phyloP scores from a whole-genome alignment of 2,329 filamentous ascomycete genomes.

The Colletotrichum echinochloae region DNA sequence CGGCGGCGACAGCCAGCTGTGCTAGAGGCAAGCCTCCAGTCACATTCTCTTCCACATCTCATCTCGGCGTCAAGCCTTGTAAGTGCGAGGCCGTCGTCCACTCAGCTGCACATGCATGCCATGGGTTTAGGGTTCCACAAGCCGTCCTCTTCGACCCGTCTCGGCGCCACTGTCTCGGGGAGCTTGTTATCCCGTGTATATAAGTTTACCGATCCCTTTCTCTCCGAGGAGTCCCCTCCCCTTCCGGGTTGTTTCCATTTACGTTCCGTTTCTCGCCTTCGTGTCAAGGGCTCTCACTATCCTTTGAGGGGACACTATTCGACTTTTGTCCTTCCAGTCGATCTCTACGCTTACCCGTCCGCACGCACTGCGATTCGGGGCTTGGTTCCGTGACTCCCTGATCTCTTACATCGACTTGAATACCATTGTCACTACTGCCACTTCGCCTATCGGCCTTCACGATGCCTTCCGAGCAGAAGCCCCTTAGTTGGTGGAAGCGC shows the following conservation, averaged over 20 bases:
- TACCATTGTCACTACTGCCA: background rate
- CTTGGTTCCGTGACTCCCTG: conserved; percentile 12
- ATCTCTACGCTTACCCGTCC: conserved; percentile 24
- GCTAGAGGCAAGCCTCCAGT: conserved; percentile 30
- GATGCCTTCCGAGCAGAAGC: conserved; percentile 41
- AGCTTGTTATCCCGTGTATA: conserved; percentile 24
- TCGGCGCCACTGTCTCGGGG: conserved; percentile 26
- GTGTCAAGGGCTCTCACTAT: conserved; percentile 1
- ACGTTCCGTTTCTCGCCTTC: conserved; percentile 24
- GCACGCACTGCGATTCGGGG: conserved; percentile 15
- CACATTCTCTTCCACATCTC: conserved; percentile 12
- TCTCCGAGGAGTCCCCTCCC: conserved; percentile 3
- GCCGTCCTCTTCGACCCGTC: conserved; percentile 20
- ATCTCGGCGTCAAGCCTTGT: conserved; percentile 28
- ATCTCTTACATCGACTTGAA: conserved; percentile 19
- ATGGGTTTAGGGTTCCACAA: conserved; percentile 29
- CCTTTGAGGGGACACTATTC: conserved; percentile 14
- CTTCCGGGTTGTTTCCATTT: conserved; percentile 7
- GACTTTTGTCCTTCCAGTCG: conserved; percentile 30
- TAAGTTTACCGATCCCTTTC: conserved; percentile 23
- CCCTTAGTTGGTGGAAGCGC: conserved; percentile 54
- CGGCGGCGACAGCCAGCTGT: conserved; percentile 29
- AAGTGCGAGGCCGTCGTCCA: conserved; percentile 17
- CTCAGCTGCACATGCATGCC: conserved; percentile 34
- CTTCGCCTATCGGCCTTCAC: background rate